These are phyloP conservation scores for Colletotrichum tanaceti DNA, from an alignment of 2,329 filamentous ascomycete genomes.

Conservation along the genomic window DNA sequence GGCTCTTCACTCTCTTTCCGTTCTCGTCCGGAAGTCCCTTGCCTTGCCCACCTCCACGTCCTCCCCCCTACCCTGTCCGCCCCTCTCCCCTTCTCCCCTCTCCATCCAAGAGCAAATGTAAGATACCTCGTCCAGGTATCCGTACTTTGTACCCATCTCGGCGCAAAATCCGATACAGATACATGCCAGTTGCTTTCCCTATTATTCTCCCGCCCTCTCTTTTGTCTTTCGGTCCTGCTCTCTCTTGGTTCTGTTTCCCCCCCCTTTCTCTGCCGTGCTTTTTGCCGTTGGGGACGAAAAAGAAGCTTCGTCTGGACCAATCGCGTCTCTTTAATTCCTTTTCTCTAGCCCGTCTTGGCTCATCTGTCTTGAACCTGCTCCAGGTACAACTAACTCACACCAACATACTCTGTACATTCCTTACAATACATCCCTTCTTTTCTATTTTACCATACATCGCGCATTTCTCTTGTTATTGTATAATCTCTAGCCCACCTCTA, in stretches of 20 bases:
- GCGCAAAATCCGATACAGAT: constrained; percentile 20
- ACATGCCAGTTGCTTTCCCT: constrained; percentile 37
- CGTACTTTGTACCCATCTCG: constrained; percentile 19
- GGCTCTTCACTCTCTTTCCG: neutral
- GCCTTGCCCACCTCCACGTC: neutral
- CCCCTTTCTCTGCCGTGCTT: constrained; percentile 2
- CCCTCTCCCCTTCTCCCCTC: neutral
- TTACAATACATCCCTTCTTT: constrained; percentile 18
- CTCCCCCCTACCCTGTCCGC: constrained; percentile 1
- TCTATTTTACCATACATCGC: constrained; percentile 5
- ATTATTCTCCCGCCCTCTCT: constrained; percentile 27
- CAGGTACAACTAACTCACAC: constrained; percentile 19
- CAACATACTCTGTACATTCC: too few species aligned
- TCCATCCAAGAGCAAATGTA: neutral
- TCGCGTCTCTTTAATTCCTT: constrained; percentile 14
- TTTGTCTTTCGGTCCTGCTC: neutral
- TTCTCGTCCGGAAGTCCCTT: constrained; percentile 4
- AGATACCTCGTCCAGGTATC: constrained; percentile 3
- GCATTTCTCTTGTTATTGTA: constrained; percentile 25
- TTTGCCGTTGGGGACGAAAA: constrained; percentile 14
- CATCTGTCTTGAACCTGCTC: neutral
- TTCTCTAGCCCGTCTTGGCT: constrained; percentile 7
- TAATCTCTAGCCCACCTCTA: constrained; percentile 31
- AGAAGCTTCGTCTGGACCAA: constrained; percentile 13
- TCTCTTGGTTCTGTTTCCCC: constrained; percentile 9